Evolutionary conservation across 2,329 filamentous ascomycete species (phyloP).

Genomic region (Zymoseptoria tritici): DNA sequence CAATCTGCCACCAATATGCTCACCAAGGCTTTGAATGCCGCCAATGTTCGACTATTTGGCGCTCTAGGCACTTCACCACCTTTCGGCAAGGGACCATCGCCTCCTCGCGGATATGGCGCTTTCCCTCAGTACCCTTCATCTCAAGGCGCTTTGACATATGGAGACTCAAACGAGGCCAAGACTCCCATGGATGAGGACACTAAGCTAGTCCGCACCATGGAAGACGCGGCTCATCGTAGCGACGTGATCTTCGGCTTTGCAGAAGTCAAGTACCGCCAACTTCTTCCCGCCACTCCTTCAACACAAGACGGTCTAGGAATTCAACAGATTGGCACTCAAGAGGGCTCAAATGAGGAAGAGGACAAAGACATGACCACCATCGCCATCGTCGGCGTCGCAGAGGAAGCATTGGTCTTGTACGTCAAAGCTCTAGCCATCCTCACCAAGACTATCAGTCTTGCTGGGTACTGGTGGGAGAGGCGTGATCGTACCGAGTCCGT

Average conservation of each 20-base stretch:
- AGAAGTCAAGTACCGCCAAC: constrained; percentile 95
- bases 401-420: constrained; percentile 91
- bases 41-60: constrained; percentile 68
- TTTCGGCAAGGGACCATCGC: constrained; percentile 56
- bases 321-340: constrained; percentile 46
- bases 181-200: constrained; percentile 69
- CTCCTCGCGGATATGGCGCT: constrained; percentile 67
- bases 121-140: constrained; percentile 78
- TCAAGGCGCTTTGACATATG: constrained; percentile 58
- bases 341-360: constrained; percentile 48
- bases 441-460: constrained; percentile 92
- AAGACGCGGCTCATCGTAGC: constrained; percentile 85
- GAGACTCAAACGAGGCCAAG: constrained; percentile 52
- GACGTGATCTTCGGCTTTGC: constrained; percentile 97
- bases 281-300: constrained; percentile 81
- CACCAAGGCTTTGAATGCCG: constrained; percentile 89
- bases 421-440: constrained; percentile 88
- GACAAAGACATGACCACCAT: constrained; percentile 77
- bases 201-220: constrained; percentile 70
- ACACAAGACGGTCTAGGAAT: constrained; percentile 58
- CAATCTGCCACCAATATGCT: constrained; percentile 83
- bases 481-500: constrained; percentile 47
- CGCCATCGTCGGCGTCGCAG: constrained; percentile 76
- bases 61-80: constrained; percentile 58
- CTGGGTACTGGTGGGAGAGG: constrained; percentile 74